phyloP scores from a whole-genome alignment of 75 land plant species.

The Selaginella tamariscina region DNA sequence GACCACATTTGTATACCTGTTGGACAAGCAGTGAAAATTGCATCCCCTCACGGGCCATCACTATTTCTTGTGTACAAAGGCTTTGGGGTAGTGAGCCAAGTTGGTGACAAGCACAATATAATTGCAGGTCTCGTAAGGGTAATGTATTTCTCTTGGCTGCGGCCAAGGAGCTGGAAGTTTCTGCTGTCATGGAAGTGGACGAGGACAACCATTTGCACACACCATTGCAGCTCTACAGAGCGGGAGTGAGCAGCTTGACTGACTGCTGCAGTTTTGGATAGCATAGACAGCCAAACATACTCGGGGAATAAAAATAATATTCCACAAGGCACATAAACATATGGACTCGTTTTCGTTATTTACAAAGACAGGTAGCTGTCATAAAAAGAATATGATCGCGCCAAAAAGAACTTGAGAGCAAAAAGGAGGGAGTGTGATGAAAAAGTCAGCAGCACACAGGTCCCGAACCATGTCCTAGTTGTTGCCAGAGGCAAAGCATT shows the following conservation, averaged over 20 bases:
- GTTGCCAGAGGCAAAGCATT: slow-evolving; percentile 82
- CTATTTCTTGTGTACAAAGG: slow-evolving; percentile 54
- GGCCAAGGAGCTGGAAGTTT: slow-evolving; percentile 26
- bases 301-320: too few relatives aligned
- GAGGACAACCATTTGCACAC: slow-evolving; percentile 1
- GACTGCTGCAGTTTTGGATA: too few relatives aligned
- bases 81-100: slow-evolving; percentile 32
- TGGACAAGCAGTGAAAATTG: slow-evolving; percentile 30
- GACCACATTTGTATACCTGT: slow-evolving; percentile 50
- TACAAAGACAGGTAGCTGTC: too few relatives aligned
- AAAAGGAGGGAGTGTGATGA: too few relatives aligned
- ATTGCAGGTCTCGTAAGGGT: slow-evolving; percentile 30
- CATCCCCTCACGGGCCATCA: slow-evolving; percentile 57
- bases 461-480: slow-evolving; percentile 35
- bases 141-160: slow-evolving; percentile 65
- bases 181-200: slow-evolving; percentile 13
- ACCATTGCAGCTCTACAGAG: slow-evolving; percentile 45
- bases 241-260: slow-evolving; percentile 77
- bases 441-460: slow-evolving; percentile 65
- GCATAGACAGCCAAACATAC: too few relatives aligned
- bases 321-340: too few relatives aligned
- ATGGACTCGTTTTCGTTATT: too few relatives aligned
- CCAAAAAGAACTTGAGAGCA: too few relatives aligned
- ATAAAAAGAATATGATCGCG: too few relatives aligned
- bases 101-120: slow-evolving; percentile 3